These are phyloP conservation scores for Exutisphaerella laricina DNA, from an alignment of 2,329 filamentous ascomycete species.

Conservation along the genomic window DNA sequence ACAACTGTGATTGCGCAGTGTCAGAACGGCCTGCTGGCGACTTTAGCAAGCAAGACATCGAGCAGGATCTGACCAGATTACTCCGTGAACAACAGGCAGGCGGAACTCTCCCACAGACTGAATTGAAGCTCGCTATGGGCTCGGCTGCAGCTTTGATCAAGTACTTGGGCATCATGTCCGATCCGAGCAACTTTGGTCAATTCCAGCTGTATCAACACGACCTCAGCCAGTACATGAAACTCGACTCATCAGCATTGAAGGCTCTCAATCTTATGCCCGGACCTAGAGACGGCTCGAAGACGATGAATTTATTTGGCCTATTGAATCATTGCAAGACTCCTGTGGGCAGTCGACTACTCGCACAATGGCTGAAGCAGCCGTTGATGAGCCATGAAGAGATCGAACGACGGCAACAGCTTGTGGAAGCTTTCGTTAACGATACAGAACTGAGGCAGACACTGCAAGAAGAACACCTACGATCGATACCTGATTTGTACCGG, in stretches of 20 bases:
- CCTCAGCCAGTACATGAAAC: conserved; percentile 94
- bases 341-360: conserved; percentile 78
- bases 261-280: conserved; percentile 97
- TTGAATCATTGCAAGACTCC: conserved; percentile 98
- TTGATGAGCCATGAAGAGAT: conserved; percentile 89
- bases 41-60: conserved; percentile 86
- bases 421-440: conserved; percentile 89
- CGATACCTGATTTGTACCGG: conserved; percentile 89
- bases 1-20: conserved; percentile 85
- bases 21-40: conserved; percentile 71
- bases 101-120: conserved; percentile 76
- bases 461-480: conserved; percentile 90
- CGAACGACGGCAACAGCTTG: conserved; percentile 83
- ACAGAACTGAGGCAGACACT: conserved; percentile 91
- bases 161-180: conserved; percentile 84
- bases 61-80: conserved; percentile 83
- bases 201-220: conserved; percentile 98
- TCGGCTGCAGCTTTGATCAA: conserved; percentile 90
- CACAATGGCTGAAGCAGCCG: conserved; percentile 97
- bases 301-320: conserved; percentile 90
- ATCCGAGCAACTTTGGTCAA: conserved; percentile 91
- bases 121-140: conserved; percentile 93
- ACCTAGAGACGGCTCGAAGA: conserved; percentile 89
- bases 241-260: conserved; percentile 89
- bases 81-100: conserved; percentile 79